Evolutionary conservation across 73 alveolate species (phyloP).

Genomic region (Paramecium sonneborni): DNA sequence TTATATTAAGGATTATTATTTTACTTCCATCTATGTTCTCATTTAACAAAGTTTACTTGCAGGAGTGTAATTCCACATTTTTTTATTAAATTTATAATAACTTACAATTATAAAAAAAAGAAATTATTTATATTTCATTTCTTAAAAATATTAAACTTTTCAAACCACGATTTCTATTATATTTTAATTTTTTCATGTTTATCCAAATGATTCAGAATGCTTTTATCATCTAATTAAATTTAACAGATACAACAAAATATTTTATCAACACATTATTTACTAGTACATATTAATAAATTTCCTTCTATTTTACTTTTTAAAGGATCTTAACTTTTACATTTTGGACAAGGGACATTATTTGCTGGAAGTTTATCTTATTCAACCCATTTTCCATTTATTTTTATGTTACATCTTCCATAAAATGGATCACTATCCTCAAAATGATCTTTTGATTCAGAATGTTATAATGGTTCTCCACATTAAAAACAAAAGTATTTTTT

Average conservation of each 20-base stretch:
- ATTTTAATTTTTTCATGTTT: background rate
- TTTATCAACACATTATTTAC: background rate
- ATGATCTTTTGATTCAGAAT: background rate
- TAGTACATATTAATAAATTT: background rate
- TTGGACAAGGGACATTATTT: background rate
- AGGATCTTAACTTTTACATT: background rate
- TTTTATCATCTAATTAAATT: background rate
- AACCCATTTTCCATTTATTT: background rate
- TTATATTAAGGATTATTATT: background rate
- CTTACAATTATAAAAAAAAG: background rate
- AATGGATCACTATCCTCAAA: background rate
- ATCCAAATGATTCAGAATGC: background rate
- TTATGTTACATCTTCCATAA: background rate
- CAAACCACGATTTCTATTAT: too few relatives aligned
- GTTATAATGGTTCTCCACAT: background rate
- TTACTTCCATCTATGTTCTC: conserved; percentile 22
- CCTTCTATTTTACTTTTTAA: background rate
- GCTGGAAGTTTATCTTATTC: background rate
- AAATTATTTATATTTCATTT: background rate
- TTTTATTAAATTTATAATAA: background rate
- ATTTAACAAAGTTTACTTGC: conserved; percentile 30
- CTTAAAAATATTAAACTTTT: too few relatives aligned
- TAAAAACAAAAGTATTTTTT: background rate
- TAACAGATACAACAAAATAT: background rate
- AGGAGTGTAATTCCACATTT: conserved; percentile 54